These are phyloP conservation scores for Aspergillus bridgeri DNA, from an alignment of 495 filamentous ascomycete species.

Conservation along the genomic window DNA sequence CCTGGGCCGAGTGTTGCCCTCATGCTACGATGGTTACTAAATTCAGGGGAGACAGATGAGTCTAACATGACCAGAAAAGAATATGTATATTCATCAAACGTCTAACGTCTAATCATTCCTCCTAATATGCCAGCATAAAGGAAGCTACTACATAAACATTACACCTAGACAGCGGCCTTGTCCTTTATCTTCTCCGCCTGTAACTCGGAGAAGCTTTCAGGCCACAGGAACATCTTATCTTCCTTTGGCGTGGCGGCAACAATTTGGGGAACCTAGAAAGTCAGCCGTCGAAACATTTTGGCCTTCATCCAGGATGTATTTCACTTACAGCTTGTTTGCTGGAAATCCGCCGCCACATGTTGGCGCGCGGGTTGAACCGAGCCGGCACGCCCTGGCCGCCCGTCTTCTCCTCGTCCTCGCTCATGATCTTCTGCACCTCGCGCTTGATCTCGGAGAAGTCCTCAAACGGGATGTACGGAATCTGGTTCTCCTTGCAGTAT, in stretches of 20 bases:
- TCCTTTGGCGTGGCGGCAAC: conserved; percentile 54
- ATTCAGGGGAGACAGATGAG: too few relatives aligned
- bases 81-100: background rate
- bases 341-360: conserved; percentile 64
- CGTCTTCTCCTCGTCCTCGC: conserved; percentile 62
- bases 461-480: conserved; percentile 62
- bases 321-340: conserved; percentile 52
- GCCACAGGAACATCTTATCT: conserved; percentile 68
- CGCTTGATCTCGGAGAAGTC: conserved; percentile 66
- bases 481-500: conserved; percentile 63
- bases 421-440: conserved; percentile 57
- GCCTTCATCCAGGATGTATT: background rate
- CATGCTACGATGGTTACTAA: too few relatives aligned
- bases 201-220: conserved; percentile 54
- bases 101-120: background rate
- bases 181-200: conserved; percentile 28
- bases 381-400: conserved; percentile 59
- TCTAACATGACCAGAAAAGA: background rate
- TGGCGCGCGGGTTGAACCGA: conserved; percentile 67
- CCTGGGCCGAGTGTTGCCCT: too few relatives aligned
- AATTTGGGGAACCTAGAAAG: conserved; percentile 47
- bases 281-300: background rate
- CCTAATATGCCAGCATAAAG: background rate
- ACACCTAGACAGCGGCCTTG: background rate
- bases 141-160: background rate